phyloP scores from a whole-genome alignment of 805 yeast genomes.

The Saccharomycopsis fibuligera region DNA sequence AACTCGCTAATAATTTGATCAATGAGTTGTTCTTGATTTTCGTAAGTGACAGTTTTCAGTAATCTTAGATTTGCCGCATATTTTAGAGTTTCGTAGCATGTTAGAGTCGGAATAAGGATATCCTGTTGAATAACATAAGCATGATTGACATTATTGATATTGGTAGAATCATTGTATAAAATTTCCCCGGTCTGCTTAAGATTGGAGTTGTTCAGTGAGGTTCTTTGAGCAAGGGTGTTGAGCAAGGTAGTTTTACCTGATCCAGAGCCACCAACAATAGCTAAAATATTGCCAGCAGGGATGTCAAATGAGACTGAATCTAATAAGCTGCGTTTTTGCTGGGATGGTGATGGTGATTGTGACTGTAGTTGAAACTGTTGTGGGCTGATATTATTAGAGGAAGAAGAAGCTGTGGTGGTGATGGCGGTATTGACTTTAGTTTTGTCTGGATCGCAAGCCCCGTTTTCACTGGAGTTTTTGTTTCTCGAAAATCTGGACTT shows the following conservation, averaged over 20 bases:
- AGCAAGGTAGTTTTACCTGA: slow-evolving; percentile 79
- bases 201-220: slow-evolving; percentile 20
- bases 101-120: slow-evolving; percentile 59
- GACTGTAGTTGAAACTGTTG: no score
- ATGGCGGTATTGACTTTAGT: no score
- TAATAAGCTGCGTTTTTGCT: slow-evolving; percentile 3
- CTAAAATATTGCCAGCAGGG: slow-evolving; percentile 57
- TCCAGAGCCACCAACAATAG: slow-evolving; percentile 85
- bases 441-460: no score
- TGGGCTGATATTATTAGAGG: no score
- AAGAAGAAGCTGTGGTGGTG: no score
- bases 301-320: slow-evolving; percentile 47
- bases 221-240: slow-evolving; percentile 55
- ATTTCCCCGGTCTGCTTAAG: slow-evolving; percentile 7
- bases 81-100: slow-evolving; percentile 62
- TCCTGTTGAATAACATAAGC: slow-evolving; percentile 79
- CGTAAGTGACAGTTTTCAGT: slow-evolving; percentile 37
- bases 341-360: no score
- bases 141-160: slow-evolving; percentile 29
- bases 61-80: slow-evolving; percentile 69
- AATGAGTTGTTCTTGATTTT: slow-evolving; percentile 44
- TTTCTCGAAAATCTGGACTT: neutral
- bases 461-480: no score
- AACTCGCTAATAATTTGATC: slow-evolving; percentile 55
- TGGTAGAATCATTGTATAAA: slow-evolving; percentile 4